Evolutionary conservation across 2,329 filamentous ascomycete species (phyloP).

Genomic region (Ustulina deusta): DNA sequence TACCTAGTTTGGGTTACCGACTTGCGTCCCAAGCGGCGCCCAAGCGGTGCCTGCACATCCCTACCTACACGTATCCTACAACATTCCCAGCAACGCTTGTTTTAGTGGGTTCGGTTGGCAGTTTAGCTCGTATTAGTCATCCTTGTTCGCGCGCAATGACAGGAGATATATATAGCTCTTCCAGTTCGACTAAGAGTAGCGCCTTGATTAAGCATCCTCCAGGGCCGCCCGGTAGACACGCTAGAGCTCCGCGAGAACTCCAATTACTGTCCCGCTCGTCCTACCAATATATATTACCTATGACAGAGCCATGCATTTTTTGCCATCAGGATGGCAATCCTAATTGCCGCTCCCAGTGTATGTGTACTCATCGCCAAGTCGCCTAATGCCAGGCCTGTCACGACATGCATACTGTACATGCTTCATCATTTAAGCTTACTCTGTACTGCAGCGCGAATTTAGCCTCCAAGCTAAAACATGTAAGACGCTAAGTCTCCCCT

Average conservation of each 20-base stretch:
- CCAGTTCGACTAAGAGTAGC: not conserved
- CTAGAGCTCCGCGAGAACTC: not conserved
- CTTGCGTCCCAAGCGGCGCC: constrained; percentile 13
- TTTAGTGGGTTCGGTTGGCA: not conserved
- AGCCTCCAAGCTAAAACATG: constrained; percentile 26
- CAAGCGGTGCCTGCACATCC: constrained; percentile 6
- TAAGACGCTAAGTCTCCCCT: constrained; percentile 13
- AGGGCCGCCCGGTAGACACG: too few species aligned
- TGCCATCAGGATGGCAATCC: constrained; percentile 21
- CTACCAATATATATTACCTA: not conserved
- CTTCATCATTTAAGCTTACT: constrained; percentile 34
- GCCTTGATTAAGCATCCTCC: not conserved
- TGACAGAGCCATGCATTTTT: not conserved
- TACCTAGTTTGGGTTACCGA: not conserved
- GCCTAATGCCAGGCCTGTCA: constrained; percentile 10
- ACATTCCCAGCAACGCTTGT: not conserved
- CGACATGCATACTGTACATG: constrained; percentile 17
- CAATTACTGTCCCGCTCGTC: not conserved
- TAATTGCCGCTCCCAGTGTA: constrained; percentile 7
- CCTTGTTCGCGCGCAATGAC: not conserved
- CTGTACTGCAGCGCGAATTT: constrained; percentile 21
- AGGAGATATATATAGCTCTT: not conserved
- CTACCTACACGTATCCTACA: not conserved
- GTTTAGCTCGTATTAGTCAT: not conserved
- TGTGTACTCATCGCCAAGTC: constrained; percentile 20